These are phyloP conservation scores for Euphrasia confusa DNA, from an alignment of 257 asterid species.

Conservation along the genomic window DNA sequence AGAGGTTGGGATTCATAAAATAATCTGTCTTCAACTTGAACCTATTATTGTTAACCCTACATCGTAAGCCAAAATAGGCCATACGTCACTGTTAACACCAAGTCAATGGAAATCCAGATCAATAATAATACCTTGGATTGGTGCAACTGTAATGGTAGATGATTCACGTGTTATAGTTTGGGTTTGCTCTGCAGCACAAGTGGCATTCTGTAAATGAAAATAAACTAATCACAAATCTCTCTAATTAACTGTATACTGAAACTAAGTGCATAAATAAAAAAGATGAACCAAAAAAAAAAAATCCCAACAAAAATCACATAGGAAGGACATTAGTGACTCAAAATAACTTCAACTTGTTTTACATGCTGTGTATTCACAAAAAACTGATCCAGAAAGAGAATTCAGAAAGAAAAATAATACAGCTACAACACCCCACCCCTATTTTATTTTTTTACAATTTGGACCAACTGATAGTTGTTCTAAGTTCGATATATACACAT, in stretches of 20 bases:
- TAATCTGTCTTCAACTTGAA: background rate
- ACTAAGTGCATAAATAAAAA: background rate
- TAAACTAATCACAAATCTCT: conserved; percentile 17
- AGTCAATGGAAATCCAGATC: conserved; percentile 12
- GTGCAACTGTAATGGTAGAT: conserved; percentile 75
- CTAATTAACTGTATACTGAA: background rate
- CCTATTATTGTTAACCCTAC: background rate
- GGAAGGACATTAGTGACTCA: background rate
- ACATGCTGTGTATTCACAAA: background rate
- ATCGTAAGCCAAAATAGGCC: background rate
- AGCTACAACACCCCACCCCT: too few relatives aligned
- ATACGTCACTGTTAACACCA: background rate
- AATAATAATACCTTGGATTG: conserved; percentile 47
- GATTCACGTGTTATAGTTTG: conserved; percentile 69
- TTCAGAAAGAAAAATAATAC: too few relatives aligned
- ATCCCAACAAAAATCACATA: background rate
- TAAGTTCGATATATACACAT: too few relatives aligned
- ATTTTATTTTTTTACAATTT: too few relatives aligned
- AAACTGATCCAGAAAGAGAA: too few relatives aligned
- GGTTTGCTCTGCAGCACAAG: conserved; percentile 67
- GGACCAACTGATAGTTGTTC: too few relatives aligned
- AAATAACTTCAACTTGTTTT: conserved; percentile 6
- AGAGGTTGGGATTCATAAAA: background rate
- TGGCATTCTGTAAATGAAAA: conserved; percentile 47
- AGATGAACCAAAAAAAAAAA: background rate